These are phyloP conservation scores for Ganoderma meredithae DNA, from an alignment of 1,284 basidiomycete species.

Conservation along the genomic window DNA sequence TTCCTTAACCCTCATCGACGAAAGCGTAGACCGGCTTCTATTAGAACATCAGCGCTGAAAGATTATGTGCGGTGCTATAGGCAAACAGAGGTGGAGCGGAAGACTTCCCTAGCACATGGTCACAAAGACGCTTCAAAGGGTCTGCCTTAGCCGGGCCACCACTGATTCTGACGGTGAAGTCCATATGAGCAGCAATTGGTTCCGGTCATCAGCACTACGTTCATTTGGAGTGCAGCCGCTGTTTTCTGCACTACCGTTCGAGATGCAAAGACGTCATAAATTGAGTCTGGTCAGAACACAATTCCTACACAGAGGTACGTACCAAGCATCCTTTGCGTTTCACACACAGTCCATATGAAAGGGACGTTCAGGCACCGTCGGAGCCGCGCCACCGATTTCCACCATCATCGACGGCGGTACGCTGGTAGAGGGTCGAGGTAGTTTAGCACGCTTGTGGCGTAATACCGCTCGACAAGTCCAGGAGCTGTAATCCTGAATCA, in stretches of 20 bases:
- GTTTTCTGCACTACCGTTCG: not conserved
- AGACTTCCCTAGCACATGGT: not conserved
- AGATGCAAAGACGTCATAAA: not conserved
- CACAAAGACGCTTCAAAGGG: not conserved
- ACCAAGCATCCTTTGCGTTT: not conserved
- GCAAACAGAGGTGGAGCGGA: not conserved
- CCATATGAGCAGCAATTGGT: not conserved
- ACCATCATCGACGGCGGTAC: not conserved
- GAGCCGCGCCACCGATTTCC: not conserved
- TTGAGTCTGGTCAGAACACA: not conserved
- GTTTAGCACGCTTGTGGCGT: not conserved
- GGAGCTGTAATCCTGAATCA: not conserved
- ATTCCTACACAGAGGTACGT: not conserved
- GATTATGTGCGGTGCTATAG: not conserved
- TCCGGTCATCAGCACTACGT: not conserved
- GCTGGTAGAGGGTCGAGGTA: not conserved
- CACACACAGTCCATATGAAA: not conserved
- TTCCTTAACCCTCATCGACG: not conserved
- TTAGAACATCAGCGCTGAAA: not conserved
- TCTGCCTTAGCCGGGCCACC: not conserved
- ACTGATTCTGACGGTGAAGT: not conserved
- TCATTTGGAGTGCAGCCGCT: not conserved
- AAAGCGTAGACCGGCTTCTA: not conserved
- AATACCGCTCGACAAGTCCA: not conserved
- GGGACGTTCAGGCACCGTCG: not conserved